Conservation (phyloP, 1,139 yeast species). For the Meyerozyma carpophila region DNA sequence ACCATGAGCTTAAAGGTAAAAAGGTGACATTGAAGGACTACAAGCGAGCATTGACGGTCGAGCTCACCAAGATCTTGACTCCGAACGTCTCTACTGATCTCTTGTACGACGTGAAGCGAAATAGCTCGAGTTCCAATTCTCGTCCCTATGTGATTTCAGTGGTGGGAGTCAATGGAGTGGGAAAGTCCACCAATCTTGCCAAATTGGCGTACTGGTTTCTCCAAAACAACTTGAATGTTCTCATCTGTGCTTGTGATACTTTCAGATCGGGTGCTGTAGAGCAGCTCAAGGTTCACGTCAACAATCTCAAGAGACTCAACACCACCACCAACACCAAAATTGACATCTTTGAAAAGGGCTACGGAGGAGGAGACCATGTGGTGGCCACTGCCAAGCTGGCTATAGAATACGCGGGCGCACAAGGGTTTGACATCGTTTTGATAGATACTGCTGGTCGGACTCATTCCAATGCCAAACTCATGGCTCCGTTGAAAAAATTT, state of each 20-base stretch:
- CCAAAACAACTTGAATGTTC: constrained; percentile 80
- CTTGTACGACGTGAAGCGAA: constrained; percentile 69
- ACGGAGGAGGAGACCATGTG: constrained; percentile 91
- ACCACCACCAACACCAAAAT: constrained; percentile 39
- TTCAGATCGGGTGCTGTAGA: constrained; percentile 98
- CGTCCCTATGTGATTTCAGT: constrained; percentile 90
- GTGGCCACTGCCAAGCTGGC: constrained; percentile 96
- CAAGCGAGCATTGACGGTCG: constrained; percentile 63
- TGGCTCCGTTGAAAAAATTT: constrained; percentile 94
- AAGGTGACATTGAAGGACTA: constrained; percentile 27
- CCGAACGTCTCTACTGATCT: constrained; percentile 91
- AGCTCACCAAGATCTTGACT: constrained; percentile 76
- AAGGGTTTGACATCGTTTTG: constrained; percentile 72
- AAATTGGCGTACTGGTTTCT: constrained; percentile 93
- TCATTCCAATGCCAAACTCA: constrained; percentile 88
- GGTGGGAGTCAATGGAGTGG: constrained; percentile 98
- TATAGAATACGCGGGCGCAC: constrained; percentile 63
- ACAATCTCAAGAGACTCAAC: constrained; percentile 58
- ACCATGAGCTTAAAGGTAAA: constrained; percentile 22
- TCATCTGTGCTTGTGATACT: constrained; percentile 96
- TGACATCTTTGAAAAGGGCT: constrained; percentile 89
- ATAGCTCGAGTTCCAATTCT: constrained; percentile 21
- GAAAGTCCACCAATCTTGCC: constrained; percentile 92
- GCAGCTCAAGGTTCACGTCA: constrained; percentile 90
- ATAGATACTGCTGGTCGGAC: constrained; percentile 98